Conservation (phyloP, 306 rosid species). For the Dalbergia cultrata region DNA sequence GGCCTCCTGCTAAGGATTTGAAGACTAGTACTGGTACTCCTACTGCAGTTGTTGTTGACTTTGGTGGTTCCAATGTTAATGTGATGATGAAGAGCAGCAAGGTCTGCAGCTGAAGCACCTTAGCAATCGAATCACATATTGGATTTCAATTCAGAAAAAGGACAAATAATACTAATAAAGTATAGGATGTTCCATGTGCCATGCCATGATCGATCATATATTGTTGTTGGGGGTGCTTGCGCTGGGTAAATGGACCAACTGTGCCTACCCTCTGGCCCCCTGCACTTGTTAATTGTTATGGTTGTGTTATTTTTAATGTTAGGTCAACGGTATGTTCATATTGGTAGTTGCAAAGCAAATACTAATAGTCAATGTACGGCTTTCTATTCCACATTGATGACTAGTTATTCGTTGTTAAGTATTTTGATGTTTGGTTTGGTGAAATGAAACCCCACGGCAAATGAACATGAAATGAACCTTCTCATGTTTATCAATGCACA, state of each 20-base stretch:
- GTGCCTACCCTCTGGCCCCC: constrained; percentile 2
- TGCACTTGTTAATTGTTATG: not conserved
- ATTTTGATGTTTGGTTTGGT: constrained; percentile 4
- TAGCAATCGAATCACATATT: not conserved
- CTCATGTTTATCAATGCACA: not conserved
- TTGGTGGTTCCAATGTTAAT: constrained; percentile 43
- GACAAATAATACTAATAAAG: not conserved
- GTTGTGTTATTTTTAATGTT: constrained; percentile 4
- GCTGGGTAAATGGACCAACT: not conserved
- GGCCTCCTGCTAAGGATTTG: constrained; percentile 58
- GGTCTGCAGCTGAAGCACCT: constrained; percentile 61
- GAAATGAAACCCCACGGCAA: no score
- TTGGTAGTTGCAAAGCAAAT: not conserved
- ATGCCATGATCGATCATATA: constrained; percentile 9
- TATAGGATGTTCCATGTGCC: not conserved
- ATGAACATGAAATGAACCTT: not conserved
- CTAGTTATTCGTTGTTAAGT: constrained; percentile 1
- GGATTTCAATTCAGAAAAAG: not conserved
- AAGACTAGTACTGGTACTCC: constrained; percentile 30
- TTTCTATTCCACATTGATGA: not conserved
- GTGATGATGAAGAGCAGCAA: constrained; percentile 56
- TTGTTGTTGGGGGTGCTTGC: constrained; percentile 16
- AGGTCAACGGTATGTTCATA: not conserved
- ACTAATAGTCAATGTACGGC: constrained; percentile 2
- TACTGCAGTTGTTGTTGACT: constrained; percentile 42